Evolutionary conservation across 441 rosid species (phyloP), one percentile per base, ranked within the genome.

Genomic region (Arabidopsis lyrata): DNA sequence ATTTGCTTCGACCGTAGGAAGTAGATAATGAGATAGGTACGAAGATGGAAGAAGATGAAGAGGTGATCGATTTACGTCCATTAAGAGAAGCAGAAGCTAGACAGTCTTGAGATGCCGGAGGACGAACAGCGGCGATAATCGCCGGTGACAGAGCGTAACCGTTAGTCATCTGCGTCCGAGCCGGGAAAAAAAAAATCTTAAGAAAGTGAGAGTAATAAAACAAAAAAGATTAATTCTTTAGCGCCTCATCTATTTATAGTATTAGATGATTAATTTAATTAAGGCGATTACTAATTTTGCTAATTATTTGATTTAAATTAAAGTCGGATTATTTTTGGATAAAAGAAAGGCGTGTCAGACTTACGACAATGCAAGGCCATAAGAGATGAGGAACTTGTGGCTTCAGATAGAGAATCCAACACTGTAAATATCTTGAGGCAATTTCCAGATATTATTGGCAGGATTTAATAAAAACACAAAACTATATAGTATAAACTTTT

Each of bases 341-440:
- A 62, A 53, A 61, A 36, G 35, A 29, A 48, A 57, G 36, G 63
- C 1, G 80, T 76, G 80, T 56, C 80, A 63, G 14, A 1, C 29
- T 5, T 5, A 29, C 3, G 18, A 53, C 63, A 15, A 16, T 24
- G 18, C 9, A 34, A 48, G 62, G 16, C 54, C 55, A 2, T 2
- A 45, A 29, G 5, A 45, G 79, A 70, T 76, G 47, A 76, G 79
- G 54, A 56, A 36, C 61, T 69, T 69, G 79, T 70, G 79, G 79
- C 16, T 9, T 42, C 61, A 34, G 39, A 45, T 18, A 48, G 14
- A 56, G 54, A 14, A 34, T 44, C 45, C 41, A 50, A 20, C 63
- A 35, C 38, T 12, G 50, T 52, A 60, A 60, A 68, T 66, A 75
- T 76, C 70, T 62, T 36, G 36, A 54, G 20, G 66, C 27, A 1